A percentile compares a stretch with the other conserved stretches of the same genome.
phyloP scores from a whole-genome alignment of 2,329 filamentous ascomycete species.

The Nemania diffusa region DNA sequence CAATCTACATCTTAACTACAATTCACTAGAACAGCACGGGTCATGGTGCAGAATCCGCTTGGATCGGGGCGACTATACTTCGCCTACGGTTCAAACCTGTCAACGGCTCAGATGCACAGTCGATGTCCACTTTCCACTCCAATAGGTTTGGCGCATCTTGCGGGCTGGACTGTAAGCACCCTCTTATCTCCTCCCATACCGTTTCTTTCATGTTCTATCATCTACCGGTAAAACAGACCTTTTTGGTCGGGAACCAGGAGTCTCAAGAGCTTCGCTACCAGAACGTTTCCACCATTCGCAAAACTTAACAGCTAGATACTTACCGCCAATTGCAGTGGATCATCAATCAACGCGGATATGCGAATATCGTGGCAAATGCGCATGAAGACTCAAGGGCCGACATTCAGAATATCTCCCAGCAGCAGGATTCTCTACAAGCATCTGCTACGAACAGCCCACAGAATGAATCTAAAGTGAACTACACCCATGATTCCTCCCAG shows the following conservation, averaged over 20 bases:
- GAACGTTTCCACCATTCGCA: background rate
- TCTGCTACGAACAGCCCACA: background rate
- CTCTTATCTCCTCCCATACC: background rate
- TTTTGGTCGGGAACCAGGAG: background rate
- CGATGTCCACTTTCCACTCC: slow-evolving; percentile 69
- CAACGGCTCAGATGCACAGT: slow-evolving; percentile 69
- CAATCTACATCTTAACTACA: background rate
- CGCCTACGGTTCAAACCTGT: slow-evolving; percentile 77
- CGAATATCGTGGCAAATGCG: slow-evolving; percentile 65
- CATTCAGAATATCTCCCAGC: background rate
- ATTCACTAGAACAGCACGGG: background rate
- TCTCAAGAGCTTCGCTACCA: background rate
- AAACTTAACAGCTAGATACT: background rate
- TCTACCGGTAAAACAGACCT: background rate
- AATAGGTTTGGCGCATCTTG: slow-evolving; percentile 67
- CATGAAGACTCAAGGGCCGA: background rate
- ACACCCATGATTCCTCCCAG: background rate
- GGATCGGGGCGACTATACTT: slow-evolving; percentile 63
- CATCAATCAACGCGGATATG: slow-evolving; percentile 74
- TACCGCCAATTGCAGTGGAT: slow-evolving; percentile 62
- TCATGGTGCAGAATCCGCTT: background rate
- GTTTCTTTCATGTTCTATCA: background rate
- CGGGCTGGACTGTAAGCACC: slow-evolving; percentile 55
- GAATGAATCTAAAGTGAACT: background rate
- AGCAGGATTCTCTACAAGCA: background rate